Base-by-base conservation (phyloP, 495 filamentous ascomycete genomes). In the Aspergillus haitiensis region DNA sequence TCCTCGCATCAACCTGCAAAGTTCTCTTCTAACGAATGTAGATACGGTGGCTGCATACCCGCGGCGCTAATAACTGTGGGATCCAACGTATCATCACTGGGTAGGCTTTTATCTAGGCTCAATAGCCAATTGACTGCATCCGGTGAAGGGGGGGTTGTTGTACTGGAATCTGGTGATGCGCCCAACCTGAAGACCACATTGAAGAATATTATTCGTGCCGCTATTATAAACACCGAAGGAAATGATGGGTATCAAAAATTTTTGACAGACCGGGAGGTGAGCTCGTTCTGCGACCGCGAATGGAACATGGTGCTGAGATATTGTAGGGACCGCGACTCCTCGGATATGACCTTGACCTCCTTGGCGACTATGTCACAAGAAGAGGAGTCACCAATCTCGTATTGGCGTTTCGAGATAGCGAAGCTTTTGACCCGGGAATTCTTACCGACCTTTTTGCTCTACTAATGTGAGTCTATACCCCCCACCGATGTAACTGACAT, bases 311-410 rank as follows among this genome's bases (percentile, higher is more conserved):
- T n/a, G 34, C n/a, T 50, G 56, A 42, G 7, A 46, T 18, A 37
- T 58, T n/a, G 3, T 65, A 88, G 83, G 85, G 84, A 1, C 81
- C 83, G 34, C 88, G 86, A 74, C 82, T 91, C 49, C 81, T 98
- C n/a, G 89, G 88, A 61, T 98, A 98, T 67, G 95, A 98, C 67
- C 79, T 98, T 11, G 87, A 93, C 63, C 81, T 89, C n/a, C 78
- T 98, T 7, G 74, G 87, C 56, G 84, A 86, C 33, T 84, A 84
- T 66, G 79, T 91, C 12, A 77, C 78, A 45, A 74, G 74, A 52
- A 78, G 83, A 44, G 69, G 74, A 8, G 81, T 81, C 31, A 75
- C 81, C 36, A 84, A 86, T 57, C 78, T 96, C 34, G 78, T 93
- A 7, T 70, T 98, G 18, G 86, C 88, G 12, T 86, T 98, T 52